Evolutionary conservation across 345 rosid genomes (phyloP), one percentile per base, ranked within the genome.

Genomic region (Murraya koenigii): DNA sequence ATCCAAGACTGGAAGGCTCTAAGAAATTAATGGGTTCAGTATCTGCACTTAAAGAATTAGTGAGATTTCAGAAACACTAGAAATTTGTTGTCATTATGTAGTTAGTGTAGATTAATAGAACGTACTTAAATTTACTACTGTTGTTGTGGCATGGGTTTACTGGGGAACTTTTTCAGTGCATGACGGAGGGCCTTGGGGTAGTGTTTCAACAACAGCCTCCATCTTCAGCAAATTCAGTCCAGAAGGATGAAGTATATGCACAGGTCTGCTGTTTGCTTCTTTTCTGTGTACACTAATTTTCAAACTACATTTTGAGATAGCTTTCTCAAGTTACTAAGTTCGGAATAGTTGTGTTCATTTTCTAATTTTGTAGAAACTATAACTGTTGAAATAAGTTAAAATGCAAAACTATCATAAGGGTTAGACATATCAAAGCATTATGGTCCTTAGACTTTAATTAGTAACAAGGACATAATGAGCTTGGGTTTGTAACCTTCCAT

Each of bases 1-100:
- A 97, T 81, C 89, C 92, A 26, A 89, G 97, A 81, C 71, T 85
- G 59, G 98, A 92, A 79, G 89, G 85, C 78, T 85, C 94, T 23
- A 88, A 83, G 81, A 88, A 80, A 81, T 77, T 87, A 71, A 74
- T 69, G 56, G 87, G 93, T 79, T 86, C 97, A 36, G 90, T 97
- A 67, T 78, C 89, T 71, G 89, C 94, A 22, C 97, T 97, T 80
- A 91, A 86, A 86, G 99, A 97, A 85, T 82, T 97, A 82, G 99
- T 94, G 79, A 85, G 94, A 83, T 81, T 68, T 56, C 74, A 19
- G 32, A 36, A 78, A 55, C 63, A 75, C 20, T 35, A 13, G 13
- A 35, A 75, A 17, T 9, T 73, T 36, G 6, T n/a, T 10, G n/a
- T 41, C 20, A 20, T 62, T 47, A 8, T 72, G 65, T 38, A 60